phyloP scores from a whole-genome alignment of 306 rosid species.

The Lathyrus aphaca region DNA sequence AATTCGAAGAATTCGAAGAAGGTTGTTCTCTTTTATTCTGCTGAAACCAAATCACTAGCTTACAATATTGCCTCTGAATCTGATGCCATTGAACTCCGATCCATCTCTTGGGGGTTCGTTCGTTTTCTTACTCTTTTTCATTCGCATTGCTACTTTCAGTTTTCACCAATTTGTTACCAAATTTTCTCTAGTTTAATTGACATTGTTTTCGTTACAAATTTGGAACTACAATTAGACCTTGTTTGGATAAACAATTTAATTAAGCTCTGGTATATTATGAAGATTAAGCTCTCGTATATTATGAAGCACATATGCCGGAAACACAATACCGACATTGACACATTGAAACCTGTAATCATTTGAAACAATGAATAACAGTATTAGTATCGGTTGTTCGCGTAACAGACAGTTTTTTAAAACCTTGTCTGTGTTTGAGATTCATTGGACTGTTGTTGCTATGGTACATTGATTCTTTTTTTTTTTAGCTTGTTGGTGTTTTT shows the following conservation, averaged over 20 bases:
- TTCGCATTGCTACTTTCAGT: background rate
- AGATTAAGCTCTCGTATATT: no score
- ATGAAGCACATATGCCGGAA: no score
- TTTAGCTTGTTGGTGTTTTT: conserved; percentile 1
- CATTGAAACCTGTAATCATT: no score
- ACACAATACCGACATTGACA: no score
- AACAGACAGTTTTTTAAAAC: no score
- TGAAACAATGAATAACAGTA: no score
- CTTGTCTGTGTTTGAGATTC: background rate
- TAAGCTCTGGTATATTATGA: no score
- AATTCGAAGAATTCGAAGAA: conserved; percentile 53
- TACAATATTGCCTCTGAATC: conserved; percentile 70
- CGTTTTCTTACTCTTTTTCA: background rate
- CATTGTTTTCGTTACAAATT: background rate
- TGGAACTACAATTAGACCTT: background rate
- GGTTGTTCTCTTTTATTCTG: conserved; percentile 79
- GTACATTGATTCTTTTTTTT: background rate
- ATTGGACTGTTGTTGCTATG: conserved; percentile 1
- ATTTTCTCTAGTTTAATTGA: conserved; percentile 26
- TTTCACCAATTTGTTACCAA: conserved; percentile 34
- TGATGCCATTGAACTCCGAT: conserved; percentile 74
- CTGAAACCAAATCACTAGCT: conserved; percentile 82
- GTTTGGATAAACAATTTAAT: background rate
- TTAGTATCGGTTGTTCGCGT: no score
- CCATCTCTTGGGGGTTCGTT: conserved; percentile 75